Conservation (phyloP, 495 filamentous ascomycete genomes). For the Halenospora varia region DNA sequence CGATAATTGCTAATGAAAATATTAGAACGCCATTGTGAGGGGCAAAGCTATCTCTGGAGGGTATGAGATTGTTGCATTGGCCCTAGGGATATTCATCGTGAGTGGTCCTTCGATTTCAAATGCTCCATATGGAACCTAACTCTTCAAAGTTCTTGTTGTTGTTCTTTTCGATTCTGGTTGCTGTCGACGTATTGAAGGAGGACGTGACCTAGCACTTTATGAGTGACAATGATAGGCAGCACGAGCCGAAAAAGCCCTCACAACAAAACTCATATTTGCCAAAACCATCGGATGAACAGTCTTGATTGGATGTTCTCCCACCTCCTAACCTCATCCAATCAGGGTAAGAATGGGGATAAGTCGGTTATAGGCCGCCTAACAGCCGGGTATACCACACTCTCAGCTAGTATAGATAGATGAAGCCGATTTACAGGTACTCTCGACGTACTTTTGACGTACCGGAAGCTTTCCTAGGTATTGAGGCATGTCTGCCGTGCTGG, state of each 20-base stretch:
- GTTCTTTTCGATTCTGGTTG: conserved; percentile 27
- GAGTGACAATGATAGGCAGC: conserved; percentile 12
- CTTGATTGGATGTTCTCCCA: conserved; percentile 5
- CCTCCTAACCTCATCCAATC: conserved; percentile 4
- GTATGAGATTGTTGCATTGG: conserved; percentile 60
- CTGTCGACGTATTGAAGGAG: conserved; percentile 26
- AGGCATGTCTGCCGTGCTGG: too few species aligned
- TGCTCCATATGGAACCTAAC: too few species aligned
- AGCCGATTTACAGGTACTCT: too few species aligned
- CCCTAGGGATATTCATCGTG: conserved; percentile 44
- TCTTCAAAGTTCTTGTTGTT: conserved; percentile 20
- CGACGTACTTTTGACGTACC: too few species aligned
- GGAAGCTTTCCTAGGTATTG: too few species aligned
- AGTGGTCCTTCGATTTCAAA: conserved; percentile 24
- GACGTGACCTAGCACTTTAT: conserved; percentile 7
- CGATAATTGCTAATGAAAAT: too few species aligned
- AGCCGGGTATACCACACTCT: too few species aligned
- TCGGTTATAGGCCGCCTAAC: neutral
- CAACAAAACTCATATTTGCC: conserved; percentile 13
- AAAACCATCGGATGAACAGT: conserved; percentile 16
- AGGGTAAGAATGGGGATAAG: neutral
- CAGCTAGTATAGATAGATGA: too few species aligned
- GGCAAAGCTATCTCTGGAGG: conserved; percentile 65
- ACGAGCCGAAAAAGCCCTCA: conserved; percentile 12
- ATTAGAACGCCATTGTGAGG: conserved; percentile 55